Evolutionary conservation across 345 rosid species (phyloP).

Genomic region (Eucalyptus marginata): DNA sequence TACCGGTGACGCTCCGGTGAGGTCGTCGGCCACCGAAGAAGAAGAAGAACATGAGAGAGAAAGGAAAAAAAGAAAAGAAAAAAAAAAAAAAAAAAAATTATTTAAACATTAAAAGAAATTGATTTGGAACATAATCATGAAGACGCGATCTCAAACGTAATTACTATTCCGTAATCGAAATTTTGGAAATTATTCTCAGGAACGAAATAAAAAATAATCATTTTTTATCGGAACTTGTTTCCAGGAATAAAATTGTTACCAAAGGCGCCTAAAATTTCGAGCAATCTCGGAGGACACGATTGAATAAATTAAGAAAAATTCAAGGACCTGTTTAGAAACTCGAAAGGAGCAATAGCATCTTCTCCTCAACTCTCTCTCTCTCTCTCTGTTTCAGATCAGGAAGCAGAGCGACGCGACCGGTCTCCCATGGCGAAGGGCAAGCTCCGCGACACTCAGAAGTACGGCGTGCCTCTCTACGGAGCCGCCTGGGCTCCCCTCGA

Average conservation of each 20-base stretch:
- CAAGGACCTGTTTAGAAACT: neutral
- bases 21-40: too few species aligned
- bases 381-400: neutral
- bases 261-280: neutral
- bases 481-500: constrained; percentile 58
- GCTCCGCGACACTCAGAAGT: constrained; percentile 31
- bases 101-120: too few species aligned
- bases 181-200: rapidly evolving
- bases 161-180: too few species aligned
- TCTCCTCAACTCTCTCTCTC: neutral
- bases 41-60: too few species aligned
- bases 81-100: too few species aligned
- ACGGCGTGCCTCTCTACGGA: constrained; percentile 77
- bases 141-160: too few species aligned
- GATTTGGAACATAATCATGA: too few species aligned
- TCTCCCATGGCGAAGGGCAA: neutral
- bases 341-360: neutral
- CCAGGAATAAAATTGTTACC: rapidly evolving
- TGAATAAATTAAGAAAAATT: neutral
- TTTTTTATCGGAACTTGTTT: rapidly evolving
- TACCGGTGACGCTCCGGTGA: too few species aligned
- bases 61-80: too few species aligned
- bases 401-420: neutral
- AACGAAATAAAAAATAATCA: too few species aligned
- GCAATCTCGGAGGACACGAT: neutral